Percentiles rank a stretch among this genome's conserved stretches.
phyloP scores from a whole-genome alignment of 345 rosid genomes.

The Euphorbia lathyris region DNA sequence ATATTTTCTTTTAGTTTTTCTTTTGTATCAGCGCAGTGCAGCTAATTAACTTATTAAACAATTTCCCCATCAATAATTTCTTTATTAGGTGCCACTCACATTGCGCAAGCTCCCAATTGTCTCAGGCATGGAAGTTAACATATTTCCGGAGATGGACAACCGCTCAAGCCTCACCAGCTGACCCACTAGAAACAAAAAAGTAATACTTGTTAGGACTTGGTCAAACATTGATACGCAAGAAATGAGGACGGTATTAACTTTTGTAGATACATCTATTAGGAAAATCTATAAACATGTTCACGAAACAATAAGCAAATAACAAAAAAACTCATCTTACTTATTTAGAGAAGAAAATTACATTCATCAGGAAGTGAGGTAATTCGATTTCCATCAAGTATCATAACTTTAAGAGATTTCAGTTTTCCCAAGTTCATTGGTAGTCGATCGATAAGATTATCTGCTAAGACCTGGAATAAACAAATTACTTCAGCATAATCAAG shows the following conservation, averaged over 20 bases:
- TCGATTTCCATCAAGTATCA: constrained; percentile 83
- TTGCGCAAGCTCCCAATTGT: constrained; percentile 94
- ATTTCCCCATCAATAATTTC: background rate
- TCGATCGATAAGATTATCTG: constrained; percentile 60
- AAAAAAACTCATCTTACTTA: constrained; percentile 25
- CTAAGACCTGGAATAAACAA: constrained; percentile 51
- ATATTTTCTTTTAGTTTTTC: background rate
- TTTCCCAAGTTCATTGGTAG: constrained; percentile 82
- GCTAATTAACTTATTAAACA: background rate
- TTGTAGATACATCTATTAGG: constrained; percentile 11
- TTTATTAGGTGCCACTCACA: constrained; percentile 45
- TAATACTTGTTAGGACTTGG: constrained; percentile 14
- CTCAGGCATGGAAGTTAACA: constrained; percentile 69
- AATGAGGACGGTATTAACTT: constrained; percentile 5
- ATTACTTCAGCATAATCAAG: constrained; percentile 10
- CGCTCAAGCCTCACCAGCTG: constrained; percentile 88
- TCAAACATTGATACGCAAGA: background rate
- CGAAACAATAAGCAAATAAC: constrained; percentile 1
- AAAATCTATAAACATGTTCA: constrained; percentile 19
- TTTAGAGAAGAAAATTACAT: constrained; percentile 54
- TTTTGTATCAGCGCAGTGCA: background rate
- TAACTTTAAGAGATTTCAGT: constrained; percentile 76
- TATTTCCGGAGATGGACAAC: constrained; percentile 70
- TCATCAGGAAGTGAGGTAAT: constrained; percentile 85
- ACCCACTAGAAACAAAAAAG: constrained; percentile 56